Base-by-base conservation (phyloP, 441 rosid genomes). In the Raphanus hybrid region DNA sequence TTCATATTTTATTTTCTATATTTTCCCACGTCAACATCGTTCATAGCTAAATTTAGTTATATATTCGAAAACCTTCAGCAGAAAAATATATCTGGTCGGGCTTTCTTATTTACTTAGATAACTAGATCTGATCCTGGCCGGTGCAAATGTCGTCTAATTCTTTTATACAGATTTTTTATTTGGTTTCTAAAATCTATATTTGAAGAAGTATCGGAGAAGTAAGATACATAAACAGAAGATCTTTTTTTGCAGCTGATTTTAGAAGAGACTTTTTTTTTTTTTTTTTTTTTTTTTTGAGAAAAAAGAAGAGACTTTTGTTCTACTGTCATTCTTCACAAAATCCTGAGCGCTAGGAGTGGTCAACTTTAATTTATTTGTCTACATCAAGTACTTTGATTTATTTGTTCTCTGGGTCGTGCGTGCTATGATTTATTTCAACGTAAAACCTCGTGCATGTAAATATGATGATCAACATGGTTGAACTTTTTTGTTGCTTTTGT, bases 91-190 rank as follows among this genome's bases (percentile, higher is more conserved):
- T 39, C 55, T 66, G 76, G 76, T 77, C 57, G 62, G 76, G 9
- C 45, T 23, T 26, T 66, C 20, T 62, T 71, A 59, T 71, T 20
- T 14, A 29, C 23, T 23, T 27, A 58, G 61, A 45, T 58, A 57
- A 52, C 62, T 58, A 26, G 34, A 66, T 77, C 76, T 72, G 55
- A 66, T 67, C 64, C 34, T 60, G 73, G 77, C 37, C 69, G 69
- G 81, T 78, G 77, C 58, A 18, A 15, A 64, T 26, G 58, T 78
- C 64, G 60, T 73, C 48, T 71, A 57, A 14, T 18, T 41, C 15
- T 34, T 1, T 67, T 6, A 7, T 12, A 12, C 64, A 11, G 37
- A 10, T 10, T n/a, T 20, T 29, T 61, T 6, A 27, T 5, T 55
- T 54, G 58, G 23, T 15, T 3, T 54, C 8, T 16, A 54, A 54